These are phyloP conservation scores for Ananas comosus DNA, from an alignment of 176 grass and related monocot species.

Conservation along the genomic window DNA sequence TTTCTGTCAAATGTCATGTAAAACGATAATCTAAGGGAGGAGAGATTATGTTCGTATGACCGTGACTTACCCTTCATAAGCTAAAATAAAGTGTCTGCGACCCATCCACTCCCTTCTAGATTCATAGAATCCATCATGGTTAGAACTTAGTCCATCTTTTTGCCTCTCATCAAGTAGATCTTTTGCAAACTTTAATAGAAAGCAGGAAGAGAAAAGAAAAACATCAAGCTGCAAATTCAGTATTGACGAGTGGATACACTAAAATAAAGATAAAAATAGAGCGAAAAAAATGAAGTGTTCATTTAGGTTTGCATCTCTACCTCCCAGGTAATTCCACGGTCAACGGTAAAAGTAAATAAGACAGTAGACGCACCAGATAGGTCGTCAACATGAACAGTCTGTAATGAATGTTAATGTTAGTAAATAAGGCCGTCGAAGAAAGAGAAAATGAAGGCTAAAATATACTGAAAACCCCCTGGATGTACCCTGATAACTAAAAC, in stretches of 20 bases:
- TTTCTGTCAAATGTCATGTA: too few relatives aligned
- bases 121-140: conserved; percentile 85
- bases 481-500: too few relatives aligned
- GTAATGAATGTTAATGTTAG: conserved; percentile 28
- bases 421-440: conserved; percentile 7
- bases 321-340: conserved; percentile 90
- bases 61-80: conserved; percentile 68
- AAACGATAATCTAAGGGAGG: too few relatives aligned
- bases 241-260: neutral
- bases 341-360: conserved; percentile 77
- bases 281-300: neutral
- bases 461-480: too few relatives aligned
- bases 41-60: conserved; percentile 7
- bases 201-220: conserved; percentile 4
- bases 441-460: neutral
- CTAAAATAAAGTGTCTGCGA: conserved; percentile 69
- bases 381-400: conserved; percentile 85
- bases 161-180: conserved; percentile 57
- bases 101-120: conserved; percentile 99
- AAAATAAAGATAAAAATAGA: neutral
- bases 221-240: neutral
- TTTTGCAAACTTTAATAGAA: conserved; percentile 57
- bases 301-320: conserved; percentile 27
- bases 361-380: conserved; percentile 82
- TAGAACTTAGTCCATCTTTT: conserved; percentile 39